These are phyloP conservation scores for Podospora pseudocomata DNA, from an alignment of 495 filamentous ascomycete genomes.

Conservation along the genomic window DNA sequence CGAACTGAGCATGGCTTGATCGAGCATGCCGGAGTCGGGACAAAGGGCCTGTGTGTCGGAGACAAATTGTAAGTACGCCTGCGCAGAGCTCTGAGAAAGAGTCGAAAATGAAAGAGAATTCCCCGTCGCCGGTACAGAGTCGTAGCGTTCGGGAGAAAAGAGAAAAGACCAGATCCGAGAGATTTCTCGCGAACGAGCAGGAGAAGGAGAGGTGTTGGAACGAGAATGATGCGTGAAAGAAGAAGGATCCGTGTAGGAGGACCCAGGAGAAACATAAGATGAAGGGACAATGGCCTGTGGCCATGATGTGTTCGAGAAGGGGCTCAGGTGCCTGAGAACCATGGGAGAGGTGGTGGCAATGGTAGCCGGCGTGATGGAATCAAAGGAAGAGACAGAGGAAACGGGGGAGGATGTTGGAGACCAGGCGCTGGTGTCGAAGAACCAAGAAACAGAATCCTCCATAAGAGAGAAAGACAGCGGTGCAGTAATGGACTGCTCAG, in stretches of 20 bases:
- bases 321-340: conserved; percentile 20
- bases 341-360: conserved; percentile 19
- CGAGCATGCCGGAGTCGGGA: conserved; percentile 27
- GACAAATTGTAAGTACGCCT: conserved; percentile 45
- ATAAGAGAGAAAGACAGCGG: conserved; percentile 28
- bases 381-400: conserved; percentile 33
- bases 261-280: conserved; percentile 11
- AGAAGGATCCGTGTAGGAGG: conserved; percentile 8
- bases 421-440: conserved; percentile 39
- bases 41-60: conserved; percentile 41
- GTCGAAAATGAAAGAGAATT: conserved; percentile 24
- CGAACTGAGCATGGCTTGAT: conserved; percentile 24
- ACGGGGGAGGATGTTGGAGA: conserved; percentile 30
- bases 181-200: conserved; percentile 17
- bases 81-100: conserved; percentile 24
- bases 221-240: conserved; percentile 14
- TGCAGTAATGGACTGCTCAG: conserved; percentile 31
- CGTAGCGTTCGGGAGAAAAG: conserved; percentile 23
- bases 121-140: conserved; percentile 14
- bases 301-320: conserved; percentile 24
- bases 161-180: conserved; percentile 30
- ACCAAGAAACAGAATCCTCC: conserved; percentile 24
- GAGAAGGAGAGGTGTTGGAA: conserved; percentile 21
- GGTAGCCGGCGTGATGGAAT: conserved; percentile 27
- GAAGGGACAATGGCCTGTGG: conserved; percentile 18